Base-by-base conservation (phyloP, 164 flowering plant species). In the Annona squamosa region DNA sequence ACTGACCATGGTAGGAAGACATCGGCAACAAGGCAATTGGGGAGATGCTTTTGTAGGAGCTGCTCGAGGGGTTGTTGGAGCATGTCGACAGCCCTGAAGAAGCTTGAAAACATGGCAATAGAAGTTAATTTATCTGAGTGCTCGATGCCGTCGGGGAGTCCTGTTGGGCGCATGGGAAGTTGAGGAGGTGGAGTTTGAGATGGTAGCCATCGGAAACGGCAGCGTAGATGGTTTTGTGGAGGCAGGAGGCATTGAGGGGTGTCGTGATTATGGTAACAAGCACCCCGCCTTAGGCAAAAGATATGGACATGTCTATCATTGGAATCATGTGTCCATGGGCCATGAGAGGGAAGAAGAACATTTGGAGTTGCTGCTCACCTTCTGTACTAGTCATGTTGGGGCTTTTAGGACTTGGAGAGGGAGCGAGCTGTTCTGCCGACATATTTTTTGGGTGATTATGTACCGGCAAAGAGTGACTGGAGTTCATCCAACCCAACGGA, bases 271-370 rank as follows among this genome's bases (percentile, higher is more conserved):
- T 43, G 63, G 88, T 85, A 66, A 89, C 74, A 3, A 43, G 69
- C 4, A 74, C 74, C 1, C 87, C 84, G 0, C 62, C 84, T 5
- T 74, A 70, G 0, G 91, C 85, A 4, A 91, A 62, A 3, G 86
- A 3, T 63, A 69, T 80, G 4, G 88, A 91, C 5, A 89, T 85
- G 80, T 91, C 96, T 3, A 83, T 73, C 87, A 89, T 76, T 57
- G 83, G 81, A 63, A 78, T 81, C 81, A 78, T 77, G 71, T 75
- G 78, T 69, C 80, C 80, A 46, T 70, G 80, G 45, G 80, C 77
- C 80, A 81, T 75, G 3, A 76, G 63, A 65, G 81, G 83, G 18
- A 81, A 19, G 18, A 81, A n/a, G 26, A 80, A 12, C 56, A 80
- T 72, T 66, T 80, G 79, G 44, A 74, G 79, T 26, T 26, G 37